These are phyloP conservation scores for Schizonepeta tenuifolia DNA, from an alignment of 257 asterid genomes.

Conservation along the genomic window DNA sequence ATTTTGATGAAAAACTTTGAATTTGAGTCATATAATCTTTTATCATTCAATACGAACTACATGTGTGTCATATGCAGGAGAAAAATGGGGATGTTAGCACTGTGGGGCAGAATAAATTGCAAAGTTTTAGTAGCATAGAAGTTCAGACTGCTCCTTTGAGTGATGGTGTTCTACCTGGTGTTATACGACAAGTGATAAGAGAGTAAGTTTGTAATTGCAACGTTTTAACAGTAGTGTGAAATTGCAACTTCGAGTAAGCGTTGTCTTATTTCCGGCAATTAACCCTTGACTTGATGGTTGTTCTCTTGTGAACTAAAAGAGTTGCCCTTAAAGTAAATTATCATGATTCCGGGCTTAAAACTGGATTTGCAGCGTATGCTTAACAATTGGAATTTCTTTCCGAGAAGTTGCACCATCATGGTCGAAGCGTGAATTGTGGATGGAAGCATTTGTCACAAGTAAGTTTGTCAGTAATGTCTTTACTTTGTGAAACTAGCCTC, in stretches of 20 bases:
- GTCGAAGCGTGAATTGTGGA: conserved; percentile 73
- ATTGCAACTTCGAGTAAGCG: neutral
- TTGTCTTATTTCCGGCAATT: neutral
- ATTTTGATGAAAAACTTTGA: no score
- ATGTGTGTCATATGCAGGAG: conserved; percentile 46
- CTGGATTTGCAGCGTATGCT: conserved; percentile 62
- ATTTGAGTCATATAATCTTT: no score
- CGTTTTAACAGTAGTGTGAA: neutral
- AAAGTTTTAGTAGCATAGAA: conserved; percentile 45
- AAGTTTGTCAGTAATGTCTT: conserved; percentile 36
- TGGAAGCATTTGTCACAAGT: conserved; percentile 89
- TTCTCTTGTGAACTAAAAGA: neutral
- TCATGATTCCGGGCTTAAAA: conserved; percentile 21
- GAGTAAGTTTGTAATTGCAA: conserved; percentile 52
- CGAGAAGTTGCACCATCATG: conserved; percentile 93
- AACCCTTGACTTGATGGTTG: neutral
- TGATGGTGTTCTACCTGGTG: conserved; percentile 92
- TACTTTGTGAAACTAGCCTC: neutral
- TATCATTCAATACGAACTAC: conserved; percentile 15
- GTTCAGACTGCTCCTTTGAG: conserved; percentile 80
- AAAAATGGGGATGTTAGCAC: conserved; percentile 34
- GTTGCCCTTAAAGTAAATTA: neutral
- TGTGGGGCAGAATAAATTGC: conserved; percentile 38
- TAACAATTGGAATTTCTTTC: conserved; percentile 60
- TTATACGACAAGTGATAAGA: conserved; percentile 76